Evolutionary conservation across 1,139 yeast genomes (phyloP), one percentile per base, ranked within the genome.

Genomic region (Candida tetrigidarum): DNA sequence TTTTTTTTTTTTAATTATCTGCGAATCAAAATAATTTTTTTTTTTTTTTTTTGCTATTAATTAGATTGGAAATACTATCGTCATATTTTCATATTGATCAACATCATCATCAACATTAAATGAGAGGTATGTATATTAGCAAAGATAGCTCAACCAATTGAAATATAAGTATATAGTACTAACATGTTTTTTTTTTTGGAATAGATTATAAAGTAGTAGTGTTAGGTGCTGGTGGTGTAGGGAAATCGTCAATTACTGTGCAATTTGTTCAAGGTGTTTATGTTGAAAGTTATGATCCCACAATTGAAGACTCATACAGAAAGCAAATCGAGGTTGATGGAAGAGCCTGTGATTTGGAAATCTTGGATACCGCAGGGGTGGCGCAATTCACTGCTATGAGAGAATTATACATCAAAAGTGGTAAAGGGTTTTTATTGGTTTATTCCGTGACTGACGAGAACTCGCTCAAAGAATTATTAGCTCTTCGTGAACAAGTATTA

Each of bases 321-420:
- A 93, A 92, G 58, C 96, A 90, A 56, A 84, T 92, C 48, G 93
- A 89, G 60, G 86, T 93, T 42, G 97, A 93, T 66, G 96, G 95
- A 39, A 83, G 96, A 58, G 87, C 93, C 4, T 89, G 96, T 58
- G 92, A 90, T 55, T 76, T 93, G 53, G 98, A 75, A 57, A 74
- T 75, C 46, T 68, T 75, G 54, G 80, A 75, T 55, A 75, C 80
- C 2, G 80, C 80, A 1, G 80, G 80, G 32, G 78, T 75, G 30
- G 80, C 80, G 28, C 80, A 75, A 57, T 75, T 75, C 59, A 74
- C 79, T 5, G 80, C 80, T 44, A 75, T 83, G 69, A 66, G 90
- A 50, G 84, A 85, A 59, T 74, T 86, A 52, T 91, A 91, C 64
- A 91, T 91, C 64, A 86, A 87, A 50, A 84, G 90, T 37, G 95